Percentiles rank a stretch among this genome's conserved stretches.
phyloP scores from a whole-genome alignment of 2,329 filamentous ascomycete species.

The Teratosphaeria pseudoeucalypti region DNA sequence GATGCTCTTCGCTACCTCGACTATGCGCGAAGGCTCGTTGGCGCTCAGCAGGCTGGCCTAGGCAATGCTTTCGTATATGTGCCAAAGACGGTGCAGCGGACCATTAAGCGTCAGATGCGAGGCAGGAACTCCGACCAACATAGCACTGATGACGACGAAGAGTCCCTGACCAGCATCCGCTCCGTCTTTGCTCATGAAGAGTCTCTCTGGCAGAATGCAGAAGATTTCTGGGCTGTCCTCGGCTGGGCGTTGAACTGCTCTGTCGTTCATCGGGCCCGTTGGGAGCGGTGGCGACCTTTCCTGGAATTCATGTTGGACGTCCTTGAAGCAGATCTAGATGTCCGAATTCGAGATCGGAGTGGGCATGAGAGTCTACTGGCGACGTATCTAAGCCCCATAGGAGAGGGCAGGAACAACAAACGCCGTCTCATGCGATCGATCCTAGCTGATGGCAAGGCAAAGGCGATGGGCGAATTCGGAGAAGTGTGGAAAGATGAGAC shows the following conservation, averaged over 20 bases:
- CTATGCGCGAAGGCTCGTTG: constrained; percentile 53
- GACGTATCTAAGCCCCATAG: constrained; percentile 43
- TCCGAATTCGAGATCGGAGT: constrained; percentile 33
- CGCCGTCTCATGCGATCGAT: constrained; percentile 54
- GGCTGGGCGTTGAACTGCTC: constrained; percentile 95
- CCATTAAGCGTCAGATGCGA: constrained; percentile 10
- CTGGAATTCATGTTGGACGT: constrained; percentile 69
- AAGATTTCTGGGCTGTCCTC: constrained; percentile 79
- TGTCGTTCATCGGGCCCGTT: constrained; percentile 58
- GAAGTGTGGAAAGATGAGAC: constrained; percentile 62
- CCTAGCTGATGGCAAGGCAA: constrained; percentile 53
- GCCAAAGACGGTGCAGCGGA: neutral
- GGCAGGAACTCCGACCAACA: constrained; percentile 20
- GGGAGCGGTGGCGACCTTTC: constrained; percentile 75
- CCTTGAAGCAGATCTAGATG: constrained; percentile 59
- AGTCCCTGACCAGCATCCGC: constrained; percentile 34
- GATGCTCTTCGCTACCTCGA: constrained; percentile 61
- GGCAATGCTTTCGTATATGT: constrained; percentile 61
- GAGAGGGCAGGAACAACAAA: constrained; percentile 30
- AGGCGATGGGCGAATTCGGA: constrained; percentile 44
- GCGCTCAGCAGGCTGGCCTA: constrained; percentile 60
- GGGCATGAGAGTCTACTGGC: constrained; percentile 50
- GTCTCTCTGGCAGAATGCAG: constrained; percentile 63
- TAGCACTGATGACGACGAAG: neutral
- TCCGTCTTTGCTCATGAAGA: constrained; percentile 52